phyloP scores from a whole-genome alignment of 1,284 basidiomycete genomes.

The Rhodotorula sp. region DNA sequence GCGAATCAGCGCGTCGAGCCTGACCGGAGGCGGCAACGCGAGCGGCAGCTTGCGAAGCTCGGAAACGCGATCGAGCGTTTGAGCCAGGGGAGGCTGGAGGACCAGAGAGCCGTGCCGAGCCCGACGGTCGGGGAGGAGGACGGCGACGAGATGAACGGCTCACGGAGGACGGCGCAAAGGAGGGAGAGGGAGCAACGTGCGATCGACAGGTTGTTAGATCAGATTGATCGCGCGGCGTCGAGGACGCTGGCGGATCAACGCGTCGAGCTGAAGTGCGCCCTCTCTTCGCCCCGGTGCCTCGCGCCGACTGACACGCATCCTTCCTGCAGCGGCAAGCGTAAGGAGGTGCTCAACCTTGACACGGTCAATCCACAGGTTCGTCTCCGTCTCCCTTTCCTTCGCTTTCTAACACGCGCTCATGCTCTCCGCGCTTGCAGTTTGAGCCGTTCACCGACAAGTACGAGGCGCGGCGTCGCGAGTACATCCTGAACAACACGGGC shows the following conservation, averaged over 20 bases:
- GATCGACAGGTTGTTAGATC: slow-evolving; percentile 68
- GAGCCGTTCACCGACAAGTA: slow-evolving; percentile 27
- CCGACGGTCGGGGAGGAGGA: slow-evolving; percentile 21
- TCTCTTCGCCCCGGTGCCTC: neutral
- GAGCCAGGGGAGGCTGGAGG: slow-evolving; percentile 47
- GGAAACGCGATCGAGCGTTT: slow-evolving; percentile 47
- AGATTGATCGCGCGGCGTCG: slow-evolving; percentile 70
- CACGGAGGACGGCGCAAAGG: slow-evolving; percentile 53
- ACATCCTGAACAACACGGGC: slow-evolving; percentile 40
- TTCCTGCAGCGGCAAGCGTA: slow-evolving; percentile 17
- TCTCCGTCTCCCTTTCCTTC: neutral
- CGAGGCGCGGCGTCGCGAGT: slow-evolving; percentile 39
- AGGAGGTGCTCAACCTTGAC: slow-evolving; percentile 4
- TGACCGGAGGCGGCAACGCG: slow-evolving; percentile 35
- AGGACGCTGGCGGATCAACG: slow-evolving; percentile 68
- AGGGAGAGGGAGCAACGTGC: slow-evolving; percentile 11
- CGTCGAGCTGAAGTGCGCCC: slow-evolving; percentile 51
- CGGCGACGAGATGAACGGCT: slow-evolving; percentile 46
- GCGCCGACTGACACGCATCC: neutral
- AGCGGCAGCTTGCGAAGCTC: slow-evolving; percentile 45
- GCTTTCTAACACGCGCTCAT: neutral
- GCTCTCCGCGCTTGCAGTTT: neutral
- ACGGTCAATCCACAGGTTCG: neutral
- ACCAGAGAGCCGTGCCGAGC: slow-evolving; percentile 48
- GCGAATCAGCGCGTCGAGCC: slow-evolving; percentile 78